Conservation (phyloP, 176 grass and related monocot genomes). For the Zoysia pacifica region DNA sequence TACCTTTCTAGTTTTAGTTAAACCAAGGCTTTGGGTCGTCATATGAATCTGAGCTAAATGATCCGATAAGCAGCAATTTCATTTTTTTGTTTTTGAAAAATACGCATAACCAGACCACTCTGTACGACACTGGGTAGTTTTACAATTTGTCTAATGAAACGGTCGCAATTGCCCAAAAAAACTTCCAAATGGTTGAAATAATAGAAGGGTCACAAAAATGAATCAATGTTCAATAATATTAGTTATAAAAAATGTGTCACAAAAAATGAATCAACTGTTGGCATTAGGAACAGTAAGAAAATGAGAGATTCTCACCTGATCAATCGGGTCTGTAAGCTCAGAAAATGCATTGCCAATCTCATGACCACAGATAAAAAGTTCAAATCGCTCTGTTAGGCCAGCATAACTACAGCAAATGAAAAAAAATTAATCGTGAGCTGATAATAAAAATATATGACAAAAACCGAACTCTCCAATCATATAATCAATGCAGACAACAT, state of each 20-base stretch:
- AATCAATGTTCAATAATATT: neutral
- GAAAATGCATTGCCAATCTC: slow-evolving; percentile 99
- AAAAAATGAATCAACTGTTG: slow-evolving; percentile 2
- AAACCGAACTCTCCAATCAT: slow-evolving; percentile 27
- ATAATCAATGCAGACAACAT: slow-evolving; percentile 18
- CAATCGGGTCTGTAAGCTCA: slow-evolving; percentile 96
- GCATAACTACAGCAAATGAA: slow-evolving; percentile 45
- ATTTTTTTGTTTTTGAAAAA: neutral
- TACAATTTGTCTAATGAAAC: slow-evolving; percentile 7
- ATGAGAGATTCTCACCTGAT: slow-evolving; percentile 63
- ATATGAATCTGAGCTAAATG: neutral
- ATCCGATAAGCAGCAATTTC: neutral
- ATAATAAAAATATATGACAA: slow-evolving; percentile 13
- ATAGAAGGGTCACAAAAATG: neutral
- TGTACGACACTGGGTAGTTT: slow-evolving; percentile 14
- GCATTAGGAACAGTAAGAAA: slow-evolving; percentile 15
- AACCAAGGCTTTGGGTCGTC: neutral
- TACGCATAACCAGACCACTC: neutral
- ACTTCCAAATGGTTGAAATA: slow-evolving; percentile 10
- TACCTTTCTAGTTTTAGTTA: slow-evolving; percentile 9
- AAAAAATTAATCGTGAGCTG: slow-evolving; percentile 25
- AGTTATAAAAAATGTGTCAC: neutral
- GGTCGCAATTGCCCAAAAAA: neutral
- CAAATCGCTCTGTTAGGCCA: slow-evolving; percentile 92
- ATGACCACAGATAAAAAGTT: slow-evolving; percentile 93